Conservation (phyloP, 2,329 filamentous ascomycete genomes). For the Coccinonectria pachysandricola region DNA sequence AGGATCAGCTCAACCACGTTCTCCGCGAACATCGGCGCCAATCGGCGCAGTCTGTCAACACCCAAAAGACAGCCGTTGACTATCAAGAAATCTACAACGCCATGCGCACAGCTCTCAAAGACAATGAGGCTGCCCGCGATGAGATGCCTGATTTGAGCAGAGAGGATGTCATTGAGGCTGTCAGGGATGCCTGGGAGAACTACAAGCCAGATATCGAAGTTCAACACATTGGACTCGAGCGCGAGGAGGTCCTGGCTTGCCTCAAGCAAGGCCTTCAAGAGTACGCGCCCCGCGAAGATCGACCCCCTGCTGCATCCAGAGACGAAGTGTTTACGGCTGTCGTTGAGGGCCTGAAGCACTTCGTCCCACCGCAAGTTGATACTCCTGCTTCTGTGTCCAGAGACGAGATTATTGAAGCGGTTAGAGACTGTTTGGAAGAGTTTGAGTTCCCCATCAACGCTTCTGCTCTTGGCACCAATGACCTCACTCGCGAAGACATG, state of each 20-base stretch:
- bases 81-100: conserved; percentile 80
- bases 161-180: conserved; percentile 77
- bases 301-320: conserved; percentile 53
- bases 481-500: conserved; percentile 50
- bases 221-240: conserved; percentile 80
- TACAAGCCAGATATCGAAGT: conserved; percentile 91
- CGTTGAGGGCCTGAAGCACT: conserved; percentile 75
- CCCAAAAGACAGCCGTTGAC: conserved; percentile 53
- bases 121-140: conserved; percentile 39
- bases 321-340: conserved; percentile 82
- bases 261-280: conserved; percentile 77
- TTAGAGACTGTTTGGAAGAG: conserved; percentile 78
- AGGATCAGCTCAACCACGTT: conserved; percentile 70
- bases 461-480: conserved; percentile 41
- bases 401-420: conserved; percentile 74
- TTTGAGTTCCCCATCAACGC: conserved; percentile 63
- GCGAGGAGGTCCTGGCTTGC: conserved; percentile 81
- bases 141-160: conserved; percentile 45
- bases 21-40: conserved; percentile 66
- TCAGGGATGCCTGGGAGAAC: conserved; percentile 84
- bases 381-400: conserved; percentile 60
- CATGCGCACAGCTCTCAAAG: conserved; percentile 63
- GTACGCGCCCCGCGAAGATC: conserved; percentile 48
- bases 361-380: conserved; percentile 62
- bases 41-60: conserved; percentile 52